These are phyloP conservation scores for Mycosarcoma mackinlayi DNA, from an alignment of 1,284 basidiomycete species.

Conservation along the genomic window DNA sequence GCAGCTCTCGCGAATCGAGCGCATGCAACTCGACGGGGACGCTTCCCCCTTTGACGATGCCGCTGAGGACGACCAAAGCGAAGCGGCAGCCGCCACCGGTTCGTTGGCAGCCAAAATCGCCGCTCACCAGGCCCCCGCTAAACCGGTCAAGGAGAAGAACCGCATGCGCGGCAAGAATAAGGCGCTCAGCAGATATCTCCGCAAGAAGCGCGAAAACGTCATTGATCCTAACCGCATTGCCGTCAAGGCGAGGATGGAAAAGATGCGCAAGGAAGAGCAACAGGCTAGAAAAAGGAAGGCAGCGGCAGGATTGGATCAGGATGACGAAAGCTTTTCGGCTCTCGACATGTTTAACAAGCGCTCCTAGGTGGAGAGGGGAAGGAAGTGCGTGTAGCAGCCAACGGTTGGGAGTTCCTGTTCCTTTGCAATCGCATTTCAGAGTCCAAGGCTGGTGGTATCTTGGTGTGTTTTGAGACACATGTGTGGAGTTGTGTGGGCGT, in stretches of 20 bases:
- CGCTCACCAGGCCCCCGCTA: conserved; percentile 16
- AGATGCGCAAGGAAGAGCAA: conserved; percentile 32
- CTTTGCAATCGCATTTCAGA: no score
- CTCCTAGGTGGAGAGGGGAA: neutral
- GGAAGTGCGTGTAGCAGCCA: no score
- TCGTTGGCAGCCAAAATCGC: conserved; percentile 33
- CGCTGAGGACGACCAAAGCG: conserved; percentile 5
- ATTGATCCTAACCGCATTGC: conserved; percentile 58
- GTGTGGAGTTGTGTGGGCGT: no score
- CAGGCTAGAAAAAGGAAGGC: conserved; percentile 25
- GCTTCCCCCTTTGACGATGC: conserved; percentile 10
- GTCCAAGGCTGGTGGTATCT: no score
- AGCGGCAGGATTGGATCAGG: conserved; percentile 25
- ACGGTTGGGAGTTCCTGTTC: no score
- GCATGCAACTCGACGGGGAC: conserved; percentile 53
- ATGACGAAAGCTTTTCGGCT: conserved; percentile 22
- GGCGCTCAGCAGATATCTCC: conserved; percentile 59
- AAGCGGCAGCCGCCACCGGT: neutral
- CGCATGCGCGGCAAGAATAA: conserved; percentile 62
- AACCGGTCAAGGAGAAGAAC: conserved; percentile 57
- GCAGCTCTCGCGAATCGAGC: conserved; percentile 56
- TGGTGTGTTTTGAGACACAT: no score
- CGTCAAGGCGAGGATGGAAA: conserved; percentile 49
- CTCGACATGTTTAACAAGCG: conserved; percentile 46
- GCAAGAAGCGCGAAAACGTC: conserved; percentile 65